Evolutionary conservation across 805 yeast species (phyloP).

Genomic region (Nakazawaea wickerhamii): DNA sequence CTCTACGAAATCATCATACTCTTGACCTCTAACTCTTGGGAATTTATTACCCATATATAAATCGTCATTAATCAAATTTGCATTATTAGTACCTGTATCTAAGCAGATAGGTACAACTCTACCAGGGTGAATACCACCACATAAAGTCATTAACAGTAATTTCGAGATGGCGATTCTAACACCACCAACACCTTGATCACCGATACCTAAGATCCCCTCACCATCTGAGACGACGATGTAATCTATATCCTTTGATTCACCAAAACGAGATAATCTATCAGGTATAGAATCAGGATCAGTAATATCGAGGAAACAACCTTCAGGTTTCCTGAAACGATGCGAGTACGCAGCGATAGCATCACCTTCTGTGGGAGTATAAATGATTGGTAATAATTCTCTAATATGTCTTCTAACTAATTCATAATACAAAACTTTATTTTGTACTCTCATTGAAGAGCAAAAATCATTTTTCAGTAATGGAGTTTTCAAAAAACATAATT

Average conservation of each 20-base stretch:
- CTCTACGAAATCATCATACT: slow-evolving; percentile 80
- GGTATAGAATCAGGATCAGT: slow-evolving; percentile 76
- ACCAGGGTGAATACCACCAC: slow-evolving; percentile 96
- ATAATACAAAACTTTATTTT: slow-evolving; percentile 85
- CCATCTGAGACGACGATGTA: slow-evolving; percentile 96
- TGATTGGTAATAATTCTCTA: slow-evolving; percentile 79
- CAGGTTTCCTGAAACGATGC: slow-evolving; percentile 89
- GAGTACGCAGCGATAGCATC: slow-evolving; percentile 94
- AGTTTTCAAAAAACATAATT: slow-evolving; percentile 69
- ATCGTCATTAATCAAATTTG: slow-evolving; percentile 72
- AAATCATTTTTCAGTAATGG: slow-evolving; percentile 90
- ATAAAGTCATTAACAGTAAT: slow-evolving; percentile 91
- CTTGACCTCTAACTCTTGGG: slow-evolving; percentile 79
- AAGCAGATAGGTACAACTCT: slow-evolving; percentile 86
- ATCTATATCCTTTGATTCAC: slow-evolving; percentile 86
- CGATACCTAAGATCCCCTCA: slow-evolving; percentile 95
- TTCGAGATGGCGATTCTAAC: slow-evolving; percentile 89
- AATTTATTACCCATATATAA: slow-evolving; percentile 89
- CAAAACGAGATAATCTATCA: slow-evolving; percentile 67
- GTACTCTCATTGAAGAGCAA: slow-evolving; percentile 86
- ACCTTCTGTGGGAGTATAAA: slow-evolving; percentile 88
- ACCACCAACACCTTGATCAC: slow-evolving; percentile 98
- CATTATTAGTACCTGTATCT: slow-evolving; percentile 92
- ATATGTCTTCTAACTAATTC: slow-evolving; percentile 85
- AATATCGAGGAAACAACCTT: slow-evolving; percentile 90